Conservation (phyloP, 176 grass and related monocot species). For the Tillandsia fasciculata region DNA sequence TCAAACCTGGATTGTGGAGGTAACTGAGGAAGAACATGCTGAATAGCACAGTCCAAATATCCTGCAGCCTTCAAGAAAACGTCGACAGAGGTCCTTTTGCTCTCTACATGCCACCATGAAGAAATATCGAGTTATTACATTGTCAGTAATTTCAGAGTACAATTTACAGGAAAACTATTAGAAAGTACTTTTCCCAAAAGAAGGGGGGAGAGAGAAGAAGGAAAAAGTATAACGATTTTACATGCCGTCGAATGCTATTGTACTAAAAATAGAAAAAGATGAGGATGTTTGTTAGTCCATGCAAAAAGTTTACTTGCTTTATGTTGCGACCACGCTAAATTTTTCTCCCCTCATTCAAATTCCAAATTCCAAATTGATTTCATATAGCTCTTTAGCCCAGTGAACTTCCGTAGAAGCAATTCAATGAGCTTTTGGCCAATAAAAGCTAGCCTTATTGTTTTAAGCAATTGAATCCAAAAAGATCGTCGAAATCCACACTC, state of each 20-base stretch:
- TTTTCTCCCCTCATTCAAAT: too few species aligned
- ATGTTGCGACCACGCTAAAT: too few species aligned
- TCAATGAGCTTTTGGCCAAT: not conserved
- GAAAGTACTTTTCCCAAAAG: not conserved
- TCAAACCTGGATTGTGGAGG: constrained; percentile 53
- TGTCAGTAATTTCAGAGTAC: not conserved
- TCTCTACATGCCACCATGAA: constrained; percentile 43
- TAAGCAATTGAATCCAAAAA: not conserved
- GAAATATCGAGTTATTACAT: not conserved
- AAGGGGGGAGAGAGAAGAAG: not conserved
- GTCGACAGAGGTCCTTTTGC: constrained; percentile 51
- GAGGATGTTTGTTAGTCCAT: too few species aligned
- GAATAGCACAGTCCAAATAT: constrained; percentile 68
- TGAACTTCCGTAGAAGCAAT: too few species aligned
- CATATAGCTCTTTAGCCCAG: too few species aligned
- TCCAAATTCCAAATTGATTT: too few species aligned
- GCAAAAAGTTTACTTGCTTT: too few species aligned
- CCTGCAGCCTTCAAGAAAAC: constrained; percentile 88
- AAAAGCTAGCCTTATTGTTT: not conserved
- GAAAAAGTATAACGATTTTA: not conserved
- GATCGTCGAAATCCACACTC: not conserved
- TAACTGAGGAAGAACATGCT: constrained; percentile 69
- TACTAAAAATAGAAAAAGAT: not conserved
- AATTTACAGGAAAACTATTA: not conserved
- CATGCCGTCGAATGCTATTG: not conserved